Evolutionary conservation across 1,284 basidiomycete genomes (phyloP).

Genomic region (Moesziomyces parantarcticus): DNA sequence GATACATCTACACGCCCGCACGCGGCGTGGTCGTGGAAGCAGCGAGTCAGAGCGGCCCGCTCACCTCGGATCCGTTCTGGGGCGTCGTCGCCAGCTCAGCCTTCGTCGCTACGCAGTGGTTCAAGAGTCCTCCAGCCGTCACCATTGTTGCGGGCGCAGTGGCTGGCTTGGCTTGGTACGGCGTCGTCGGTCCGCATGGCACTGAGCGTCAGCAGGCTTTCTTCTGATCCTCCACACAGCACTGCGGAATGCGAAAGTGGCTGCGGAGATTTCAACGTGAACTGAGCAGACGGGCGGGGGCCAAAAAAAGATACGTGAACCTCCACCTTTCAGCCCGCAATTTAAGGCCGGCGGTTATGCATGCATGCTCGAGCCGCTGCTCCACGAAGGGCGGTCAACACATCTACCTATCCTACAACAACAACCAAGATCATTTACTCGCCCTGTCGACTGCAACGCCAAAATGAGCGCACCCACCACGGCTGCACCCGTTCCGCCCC

Average conservation of each 20-base stretch:
- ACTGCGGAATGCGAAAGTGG: no score
- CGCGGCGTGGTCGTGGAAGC: slow-evolving; percentile 29
- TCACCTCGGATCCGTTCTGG: slow-evolving; percentile 71
- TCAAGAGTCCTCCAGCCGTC: slow-evolving; percentile 68
- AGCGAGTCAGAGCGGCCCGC: slow-evolving; percentile 63
- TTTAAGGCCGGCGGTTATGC: slow-evolving; percentile 6
- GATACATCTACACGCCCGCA: slow-evolving; percentile 65
- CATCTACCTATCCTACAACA: no score
- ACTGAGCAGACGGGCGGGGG: not conserved
- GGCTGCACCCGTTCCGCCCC: slow-evolving; percentile 6
- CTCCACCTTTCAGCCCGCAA: slow-evolving; percentile 6
- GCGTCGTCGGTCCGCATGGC: slow-evolving; percentile 59
- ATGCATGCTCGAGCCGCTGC: not conserved
- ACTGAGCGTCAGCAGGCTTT: slow-evolving; percentile 40
- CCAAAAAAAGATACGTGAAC: not conserved
- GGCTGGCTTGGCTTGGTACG: slow-evolving; percentile 69
- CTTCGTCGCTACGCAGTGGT: slow-evolving; percentile 61
- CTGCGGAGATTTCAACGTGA: not conserved
- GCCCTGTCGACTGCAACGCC: not conserved
- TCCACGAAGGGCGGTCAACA: no score
- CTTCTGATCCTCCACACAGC: slow-evolving; percentile 12
- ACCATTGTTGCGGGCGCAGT: slow-evolving; percentile 68
- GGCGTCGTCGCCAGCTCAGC: slow-evolving; percentile 68
- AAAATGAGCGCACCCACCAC: slow-evolving; percentile 4
- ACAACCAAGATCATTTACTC: not conserved